A percentile compares a stretch with the other conserved stretches of the same genome.
Conservation (phyloP, 2,329 filamentous ascomycete genomes). For the Fusarium xyrophilum region DNA sequence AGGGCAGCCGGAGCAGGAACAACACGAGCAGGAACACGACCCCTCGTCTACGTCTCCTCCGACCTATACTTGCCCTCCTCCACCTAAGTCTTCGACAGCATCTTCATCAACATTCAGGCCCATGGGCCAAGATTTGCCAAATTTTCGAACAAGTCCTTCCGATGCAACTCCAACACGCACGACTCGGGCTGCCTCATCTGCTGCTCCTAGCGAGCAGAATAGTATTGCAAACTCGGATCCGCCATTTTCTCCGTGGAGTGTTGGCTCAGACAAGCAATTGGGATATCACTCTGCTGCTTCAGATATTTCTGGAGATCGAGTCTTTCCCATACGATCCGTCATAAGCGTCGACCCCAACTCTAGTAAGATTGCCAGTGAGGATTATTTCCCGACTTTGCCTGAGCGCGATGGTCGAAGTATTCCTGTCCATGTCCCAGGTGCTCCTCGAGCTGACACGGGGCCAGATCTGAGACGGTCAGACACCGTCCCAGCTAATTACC, state of each 20-base stretch:
- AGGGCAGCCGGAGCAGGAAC: not conserved
- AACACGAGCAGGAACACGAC: not conserved
- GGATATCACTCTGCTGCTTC: constrained; percentile 44
- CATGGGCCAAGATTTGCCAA: not conserved
- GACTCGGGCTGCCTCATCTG: constrained; percentile 22
- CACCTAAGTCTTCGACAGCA: constrained; percentile 19
- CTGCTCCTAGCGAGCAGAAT: constrained; percentile 30
- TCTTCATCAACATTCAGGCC: constrained; percentile 22
- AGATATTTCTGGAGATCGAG: constrained; percentile 62
- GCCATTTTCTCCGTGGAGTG: constrained; percentile 52
- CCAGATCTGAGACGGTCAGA: constrained; percentile 41
- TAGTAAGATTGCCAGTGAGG: constrained; percentile 49
- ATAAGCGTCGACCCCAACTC: constrained; percentile 70
- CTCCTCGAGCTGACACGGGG: constrained; percentile 42
- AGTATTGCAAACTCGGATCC: constrained; percentile 31
- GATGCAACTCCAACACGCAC: constrained; percentile 15
- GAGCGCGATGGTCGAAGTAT: constrained; percentile 45
- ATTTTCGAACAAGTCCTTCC: constrained; percentile 1
- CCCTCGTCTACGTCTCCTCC: not conserved
- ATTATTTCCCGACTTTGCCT: constrained; percentile 48
- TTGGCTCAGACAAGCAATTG: constrained; percentile 51
- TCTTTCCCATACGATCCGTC: constrained; percentile 84
- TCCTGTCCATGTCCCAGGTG: constrained; percentile 41
- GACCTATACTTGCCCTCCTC: not conserved
- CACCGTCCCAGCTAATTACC: constrained; percentile 36